A percentile compares a stretch with the other conserved stretches of the same genome.
These are phyloP conservation scores for Claviceps digitariae DNA, from an alignment of 2,329 filamentous ascomycete species.

Conservation along the genomic window DNA sequence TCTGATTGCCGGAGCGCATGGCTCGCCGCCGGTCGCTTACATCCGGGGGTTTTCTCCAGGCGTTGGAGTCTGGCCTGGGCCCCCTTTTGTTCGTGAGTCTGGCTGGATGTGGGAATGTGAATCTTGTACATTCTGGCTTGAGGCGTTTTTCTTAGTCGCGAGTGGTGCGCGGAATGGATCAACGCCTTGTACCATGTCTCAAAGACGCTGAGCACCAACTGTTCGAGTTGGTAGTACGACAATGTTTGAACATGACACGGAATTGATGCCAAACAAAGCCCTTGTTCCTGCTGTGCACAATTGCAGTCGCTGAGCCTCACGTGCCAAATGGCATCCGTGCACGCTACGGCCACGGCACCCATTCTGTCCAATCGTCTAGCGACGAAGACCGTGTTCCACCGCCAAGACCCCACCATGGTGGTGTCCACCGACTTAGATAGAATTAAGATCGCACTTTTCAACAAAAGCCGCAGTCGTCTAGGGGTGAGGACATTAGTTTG, in stretches of 20 bases:
- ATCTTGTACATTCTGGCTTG: background rate
- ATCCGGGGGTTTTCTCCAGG: too few species aligned
- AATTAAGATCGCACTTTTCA: background rate
- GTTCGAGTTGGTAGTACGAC: background rate
- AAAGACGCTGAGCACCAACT: background rate
- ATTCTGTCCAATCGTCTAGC: background rate
- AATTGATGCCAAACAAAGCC: too few species aligned
- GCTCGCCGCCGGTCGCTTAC: too few species aligned
- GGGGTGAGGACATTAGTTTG: slow-evolving; percentile 19
- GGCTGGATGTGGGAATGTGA: too few species aligned
- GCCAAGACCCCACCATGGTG: background rate
- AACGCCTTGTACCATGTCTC: background rate
- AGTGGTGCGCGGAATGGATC: background rate
- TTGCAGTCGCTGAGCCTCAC: background rate
- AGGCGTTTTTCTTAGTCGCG: background rate
- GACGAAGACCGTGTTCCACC: background rate
- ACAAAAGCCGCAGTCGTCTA: slow-evolving; percentile 13
- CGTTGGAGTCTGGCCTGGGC: too few species aligned
- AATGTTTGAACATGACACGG: too few species aligned
- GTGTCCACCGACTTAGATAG: background rate
- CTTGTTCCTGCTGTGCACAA: background rate
- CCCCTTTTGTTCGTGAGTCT: too few species aligned
- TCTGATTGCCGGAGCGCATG: too few species aligned
- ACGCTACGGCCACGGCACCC: too few species aligned
- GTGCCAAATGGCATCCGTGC: background rate